These are phyloP conservation scores for Monosporascus sp. DNA, from an alignment of 2,329 filamentous ascomycete species.

Conservation along the genomic window DNA sequence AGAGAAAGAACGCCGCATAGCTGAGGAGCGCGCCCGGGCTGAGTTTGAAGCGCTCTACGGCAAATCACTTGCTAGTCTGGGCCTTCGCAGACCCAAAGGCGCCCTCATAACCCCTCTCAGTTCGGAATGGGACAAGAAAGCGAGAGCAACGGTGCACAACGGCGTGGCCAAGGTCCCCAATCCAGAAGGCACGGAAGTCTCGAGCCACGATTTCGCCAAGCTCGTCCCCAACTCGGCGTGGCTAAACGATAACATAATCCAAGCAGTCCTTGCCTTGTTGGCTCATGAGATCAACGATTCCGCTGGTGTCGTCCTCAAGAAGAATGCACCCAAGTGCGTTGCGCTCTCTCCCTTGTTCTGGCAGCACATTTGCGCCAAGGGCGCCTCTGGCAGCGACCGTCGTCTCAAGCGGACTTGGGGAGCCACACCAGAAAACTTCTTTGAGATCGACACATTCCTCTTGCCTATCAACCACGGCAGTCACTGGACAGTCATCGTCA, in stretches of 20 bases:
- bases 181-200: constrained; percentile 45
- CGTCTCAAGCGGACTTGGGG: constrained; percentile 53
- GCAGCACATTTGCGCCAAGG: constrained; percentile 37
- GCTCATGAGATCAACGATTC: constrained; percentile 53
- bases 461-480: constrained; percentile 60
- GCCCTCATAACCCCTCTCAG: constrained; percentile 14
- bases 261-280: constrained; percentile 58
- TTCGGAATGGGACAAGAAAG: constrained; percentile 18
- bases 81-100: constrained; percentile 16
- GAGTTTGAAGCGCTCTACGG: neutral
- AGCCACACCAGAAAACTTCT: constrained; percentile 54
- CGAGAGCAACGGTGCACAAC: constrained; percentile 6
- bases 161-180: constrained; percentile 22
- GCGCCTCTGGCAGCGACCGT: constrained; percentile 40
- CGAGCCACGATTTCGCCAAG: constrained; percentile 56
- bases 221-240: constrained; percentile 54
- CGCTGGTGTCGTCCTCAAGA: constrained; percentile 45
- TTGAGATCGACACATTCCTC: constrained; percentile 62
- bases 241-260: constrained; percentile 75
- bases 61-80: constrained; percentile 3
- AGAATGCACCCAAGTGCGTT: constrained; percentile 53
- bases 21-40: constrained; percentile 6
- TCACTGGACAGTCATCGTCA: constrained; percentile 70
- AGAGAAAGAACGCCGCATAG: constrained; percentile 1
- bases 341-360: constrained; percentile 64